Conservation (phyloP, 257 asterid genomes). For the Plantago major region DNA sequence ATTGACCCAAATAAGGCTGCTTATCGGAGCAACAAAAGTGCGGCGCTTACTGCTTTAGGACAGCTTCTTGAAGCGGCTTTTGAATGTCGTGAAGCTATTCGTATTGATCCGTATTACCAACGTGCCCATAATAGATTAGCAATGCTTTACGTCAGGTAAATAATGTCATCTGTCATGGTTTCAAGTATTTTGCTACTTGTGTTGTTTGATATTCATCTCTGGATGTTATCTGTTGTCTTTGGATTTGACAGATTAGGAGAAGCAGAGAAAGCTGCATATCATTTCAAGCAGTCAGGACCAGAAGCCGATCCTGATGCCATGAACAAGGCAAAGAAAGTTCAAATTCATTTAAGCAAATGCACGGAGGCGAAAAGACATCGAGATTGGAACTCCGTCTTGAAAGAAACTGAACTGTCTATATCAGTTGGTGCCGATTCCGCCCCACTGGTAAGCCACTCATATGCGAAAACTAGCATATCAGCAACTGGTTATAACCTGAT, state of each 20-base stretch:
- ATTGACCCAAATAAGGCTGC: slow-evolving; percentile 90
- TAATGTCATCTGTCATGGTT: background rate
- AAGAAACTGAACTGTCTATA: slow-evolving; percentile 49
- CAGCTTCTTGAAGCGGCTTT: slow-evolving; percentile 86
- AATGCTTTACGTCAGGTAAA: slow-evolving; percentile 59
- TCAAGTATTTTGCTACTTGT: background rate
- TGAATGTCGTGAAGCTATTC: slow-evolving; percentile 81
- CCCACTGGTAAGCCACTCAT: slow-evolving; percentile 45
- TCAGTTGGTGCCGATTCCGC: slow-evolving; percentile 85
- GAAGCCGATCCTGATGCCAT: slow-evolving; percentile 78
- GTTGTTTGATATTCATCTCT: background rate
- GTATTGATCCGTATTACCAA: slow-evolving; percentile 68
- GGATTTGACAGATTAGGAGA: slow-evolving; percentile 57
- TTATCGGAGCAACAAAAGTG: slow-evolving; percentile 91
- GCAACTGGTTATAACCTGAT: background rate
- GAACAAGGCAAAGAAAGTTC: slow-evolving; percentile 45
- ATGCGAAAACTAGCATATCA: background rate
- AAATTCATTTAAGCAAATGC: slow-evolving; percentile 46
- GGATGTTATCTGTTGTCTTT: background rate
- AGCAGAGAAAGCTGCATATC: slow-evolving; percentile 61
- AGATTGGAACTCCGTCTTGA: slow-evolving; percentile 60
- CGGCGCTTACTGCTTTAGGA: slow-evolving; percentile 89
- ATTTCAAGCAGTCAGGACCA: slow-evolving; percentile 64
- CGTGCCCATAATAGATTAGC: slow-evolving; percentile 84
- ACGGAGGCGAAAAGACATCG: slow-evolving; percentile 54